phyloP scores from a whole-genome alignment of 1,139 yeast genomes.

The Suhomyces coccinellae region DNA sequence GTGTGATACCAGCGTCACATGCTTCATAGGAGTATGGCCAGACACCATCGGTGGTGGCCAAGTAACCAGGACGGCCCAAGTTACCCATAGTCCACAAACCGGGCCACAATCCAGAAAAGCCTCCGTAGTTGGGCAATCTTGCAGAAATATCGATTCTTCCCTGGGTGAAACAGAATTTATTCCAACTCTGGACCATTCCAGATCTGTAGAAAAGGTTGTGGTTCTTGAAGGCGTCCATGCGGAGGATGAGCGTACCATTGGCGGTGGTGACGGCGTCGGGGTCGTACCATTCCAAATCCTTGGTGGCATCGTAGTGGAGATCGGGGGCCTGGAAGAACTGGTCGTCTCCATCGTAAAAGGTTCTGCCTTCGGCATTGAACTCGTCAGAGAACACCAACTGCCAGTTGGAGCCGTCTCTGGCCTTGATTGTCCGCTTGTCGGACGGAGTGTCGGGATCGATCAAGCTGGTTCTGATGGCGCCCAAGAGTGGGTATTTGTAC shows the following conservation, averaged over 20 bases:
- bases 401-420: conserved; percentile 26
- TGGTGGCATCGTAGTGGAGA: conserved; percentile 31
- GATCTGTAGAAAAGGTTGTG: conserved; percentile 32
- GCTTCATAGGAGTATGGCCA: conserved; percentile 36
- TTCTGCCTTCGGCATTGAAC: conserved; percentile 32
- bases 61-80: conserved; percentile 33
- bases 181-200: conserved; percentile 37
- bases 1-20: conserved; percentile 35
- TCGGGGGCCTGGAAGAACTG: conserved; percentile 32
- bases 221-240: conserved; percentile 32
- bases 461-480: conserved; percentile 26
- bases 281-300: conserved; percentile 36
- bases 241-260: conserved; percentile 26
- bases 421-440: conserved; percentile 17
- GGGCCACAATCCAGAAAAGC: conserved; percentile 33
- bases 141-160: conserved; percentile 29
- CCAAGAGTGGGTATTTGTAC: conserved; percentile 26
- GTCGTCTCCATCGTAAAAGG: conserved; percentile 34
- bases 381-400: conserved; percentile 30
- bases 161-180: conserved; percentile 30
- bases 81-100: conserved; percentile 38
- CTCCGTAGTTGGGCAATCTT: conserved; percentile 30
- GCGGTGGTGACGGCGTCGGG: conserved; percentile 32
- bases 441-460: conserved; percentile 33
- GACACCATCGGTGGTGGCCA: conserved; percentile 34